A percentile compares a stretch with the other conserved stretches of the same genome.
Evolutionary conservation across 2,329 filamentous ascomycete genomes (phyloP).

Genomic region (Hymenoscyphus fructigenus): DNA sequence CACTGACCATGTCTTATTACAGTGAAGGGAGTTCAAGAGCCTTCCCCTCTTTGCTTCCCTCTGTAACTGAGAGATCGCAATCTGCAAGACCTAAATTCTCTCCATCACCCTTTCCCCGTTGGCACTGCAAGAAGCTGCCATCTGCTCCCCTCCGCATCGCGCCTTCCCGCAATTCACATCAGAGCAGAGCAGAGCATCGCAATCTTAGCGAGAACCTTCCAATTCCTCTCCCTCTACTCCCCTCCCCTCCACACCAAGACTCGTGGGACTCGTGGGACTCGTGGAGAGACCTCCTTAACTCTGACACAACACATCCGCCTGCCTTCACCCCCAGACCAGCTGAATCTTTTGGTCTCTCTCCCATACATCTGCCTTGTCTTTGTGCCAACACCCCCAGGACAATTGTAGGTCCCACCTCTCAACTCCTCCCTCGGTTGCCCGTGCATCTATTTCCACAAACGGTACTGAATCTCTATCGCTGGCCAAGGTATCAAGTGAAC

Average conservation of each 20-base stretch:
- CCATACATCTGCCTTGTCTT: neutral
- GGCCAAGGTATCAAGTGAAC: neutral
- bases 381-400: neutral
- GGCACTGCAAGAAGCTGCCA: neutral
- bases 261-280: neutral
- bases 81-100: neutral
- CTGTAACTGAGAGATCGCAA: neutral
- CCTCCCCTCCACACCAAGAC: neutral
- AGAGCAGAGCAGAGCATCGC: neutral
- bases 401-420: neutral
- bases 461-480: neutral
- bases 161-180: neutral
- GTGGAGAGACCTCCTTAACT: neutral
- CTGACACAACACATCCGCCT: neutral
- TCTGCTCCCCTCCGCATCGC: neutral
- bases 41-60: neutral
- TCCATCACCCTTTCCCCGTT: neutral
- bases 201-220: constrained; percentile 1
- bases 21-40: neutral
- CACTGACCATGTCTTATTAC: neutral
- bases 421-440: neutral
- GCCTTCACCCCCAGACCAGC: neutral
- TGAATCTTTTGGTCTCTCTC: neutral
- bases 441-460: neutral
- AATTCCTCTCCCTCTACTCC: neutral